Conservation (phyloP, 1,284 basidiomycete genomes). For the Leccinum olivaceoglutinosum region DNA sequence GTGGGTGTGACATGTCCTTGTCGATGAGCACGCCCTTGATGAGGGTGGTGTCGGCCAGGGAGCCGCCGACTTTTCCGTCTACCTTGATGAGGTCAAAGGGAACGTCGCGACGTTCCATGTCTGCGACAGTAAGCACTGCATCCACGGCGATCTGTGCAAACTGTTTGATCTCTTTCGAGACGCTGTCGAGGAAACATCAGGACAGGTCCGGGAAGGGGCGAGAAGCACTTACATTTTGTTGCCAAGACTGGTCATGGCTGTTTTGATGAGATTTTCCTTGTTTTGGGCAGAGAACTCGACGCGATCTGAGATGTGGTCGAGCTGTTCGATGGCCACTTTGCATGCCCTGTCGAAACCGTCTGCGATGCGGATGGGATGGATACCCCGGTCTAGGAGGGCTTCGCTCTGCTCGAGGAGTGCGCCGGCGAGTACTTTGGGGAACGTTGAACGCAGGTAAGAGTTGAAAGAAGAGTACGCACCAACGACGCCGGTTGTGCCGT, state of each 20-base stretch:
- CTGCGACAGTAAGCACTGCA: slow-evolving; percentile 81
- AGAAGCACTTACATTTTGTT: slow-evolving; percentile 81
- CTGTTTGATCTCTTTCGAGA: slow-evolving; percentile 92
- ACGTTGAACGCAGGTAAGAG: slow-evolving; percentile 7
- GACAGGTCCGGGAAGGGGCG: background rate
- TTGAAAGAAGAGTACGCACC: slow-evolving; percentile 51
- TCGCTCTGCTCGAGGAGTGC: slow-evolving; percentile 90
- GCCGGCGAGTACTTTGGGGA: slow-evolving; percentile 85
- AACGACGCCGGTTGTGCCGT: slow-evolving; percentile 98
- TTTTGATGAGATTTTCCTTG: slow-evolving; percentile 87
- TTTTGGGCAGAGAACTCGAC: slow-evolving; percentile 82
- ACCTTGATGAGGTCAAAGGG: slow-evolving; percentile 99
- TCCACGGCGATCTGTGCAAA: slow-evolving; percentile 98
- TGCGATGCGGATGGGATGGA: slow-evolving; percentile 97
- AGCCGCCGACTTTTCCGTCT: slow-evolving; percentile 97
- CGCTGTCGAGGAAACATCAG: slow-evolving; percentile 45
- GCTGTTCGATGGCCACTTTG: slow-evolving; percentile 80
- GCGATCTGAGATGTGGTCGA: slow-evolving; percentile 90
- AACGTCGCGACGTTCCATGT: slow-evolving; percentile 91
- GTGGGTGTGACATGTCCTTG: slow-evolving; percentile 99
- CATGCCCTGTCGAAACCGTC: slow-evolving; percentile 98
- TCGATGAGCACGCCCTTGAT: slow-evolving; percentile 96
- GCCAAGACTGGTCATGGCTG: slow-evolving; percentile 93
- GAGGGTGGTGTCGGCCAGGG: slow-evolving; percentile 88
- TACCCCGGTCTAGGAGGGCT: slow-evolving; percentile 90